These are phyloP conservation scores for Syzygium aqueum DNA, from an alignment of 345 rosid genomes.

Conservation along the genomic window DNA sequence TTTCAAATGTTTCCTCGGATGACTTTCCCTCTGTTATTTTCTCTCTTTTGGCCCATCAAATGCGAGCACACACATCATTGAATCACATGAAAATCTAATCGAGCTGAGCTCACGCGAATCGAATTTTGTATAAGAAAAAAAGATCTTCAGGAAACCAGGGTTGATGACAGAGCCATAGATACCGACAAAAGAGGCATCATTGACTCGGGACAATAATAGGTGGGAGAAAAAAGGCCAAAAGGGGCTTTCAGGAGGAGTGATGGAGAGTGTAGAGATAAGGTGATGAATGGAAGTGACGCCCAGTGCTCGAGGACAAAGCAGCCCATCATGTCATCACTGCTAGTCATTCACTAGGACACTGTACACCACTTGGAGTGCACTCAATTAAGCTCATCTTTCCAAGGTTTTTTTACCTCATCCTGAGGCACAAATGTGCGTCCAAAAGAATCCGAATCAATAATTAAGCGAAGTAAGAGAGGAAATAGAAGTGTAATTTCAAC, in stretches of 20 bases:
- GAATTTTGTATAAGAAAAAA: background rate
- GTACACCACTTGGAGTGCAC: background rate
- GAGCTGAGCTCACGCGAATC: background rate
- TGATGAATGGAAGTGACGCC: background rate
- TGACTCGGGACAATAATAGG: background rate
- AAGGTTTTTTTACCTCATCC: background rate
- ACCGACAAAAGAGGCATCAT: background rate
- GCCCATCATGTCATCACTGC: background rate
- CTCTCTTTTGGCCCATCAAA: background rate
- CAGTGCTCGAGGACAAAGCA: background rate
- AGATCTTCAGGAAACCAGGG: background rate
- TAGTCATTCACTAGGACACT: background rate
- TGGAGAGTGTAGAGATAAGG: background rate
- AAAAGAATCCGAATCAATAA: background rate
- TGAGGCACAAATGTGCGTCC: background rate
- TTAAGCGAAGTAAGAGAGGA: background rate
- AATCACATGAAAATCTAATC: background rate
- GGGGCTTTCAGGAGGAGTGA: background rate
- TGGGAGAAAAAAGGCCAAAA: background rate
- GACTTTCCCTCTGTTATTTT: background rate
- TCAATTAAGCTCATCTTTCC: background rate
- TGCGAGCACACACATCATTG: background rate
- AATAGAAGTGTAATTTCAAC: background rate
- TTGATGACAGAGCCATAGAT: background rate
- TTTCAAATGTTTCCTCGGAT: background rate